Evolutionary conservation across 1,139 yeast species (phyloP).

Genomic region (Sugiyamaella paludigena): DNA sequence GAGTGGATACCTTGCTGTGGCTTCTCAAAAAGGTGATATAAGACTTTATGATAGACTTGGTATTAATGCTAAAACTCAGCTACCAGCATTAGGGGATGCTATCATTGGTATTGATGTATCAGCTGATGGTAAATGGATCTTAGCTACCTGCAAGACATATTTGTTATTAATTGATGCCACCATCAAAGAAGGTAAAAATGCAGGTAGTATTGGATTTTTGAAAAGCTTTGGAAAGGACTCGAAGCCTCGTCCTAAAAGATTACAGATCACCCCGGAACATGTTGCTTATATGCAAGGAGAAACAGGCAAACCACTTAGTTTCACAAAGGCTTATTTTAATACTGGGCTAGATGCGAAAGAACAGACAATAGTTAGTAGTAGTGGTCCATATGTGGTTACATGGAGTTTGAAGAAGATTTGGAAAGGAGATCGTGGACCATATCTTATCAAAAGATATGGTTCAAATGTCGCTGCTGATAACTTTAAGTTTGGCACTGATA

Average conservation of each 20-base stretch:
- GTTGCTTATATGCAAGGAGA: conserved; percentile 58
- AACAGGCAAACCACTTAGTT: conserved; percentile 52
- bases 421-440: conserved; percentile 54
- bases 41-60: conserved; percentile 72
- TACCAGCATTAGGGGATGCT: conserved; percentile 80
- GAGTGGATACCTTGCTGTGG: conserved; percentile 71
- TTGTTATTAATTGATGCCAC: conserved; percentile 64
- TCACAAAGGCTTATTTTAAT: conserved; percentile 76
- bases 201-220: conserved; percentile 62
- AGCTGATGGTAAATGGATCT: conserved; percentile 76
- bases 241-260: conserved; percentile 67
- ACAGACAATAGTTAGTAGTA: conserved; percentile 68
- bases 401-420: conserved; percentile 72
- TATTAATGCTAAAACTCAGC: conserved; percentile 65
- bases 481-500: conserved; percentile 70
- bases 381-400: conserved; percentile 76
- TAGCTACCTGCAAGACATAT: conserved; percentile 75
- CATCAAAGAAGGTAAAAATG: conserved; percentile 59
- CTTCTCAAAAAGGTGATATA: conserved; percentile 71
- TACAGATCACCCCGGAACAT: conserved; percentile 71
- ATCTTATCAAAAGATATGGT: conserved; percentile 61
- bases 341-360: conserved; percentile 62
- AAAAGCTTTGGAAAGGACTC: conserved; percentile 62
- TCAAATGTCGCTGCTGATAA: conserved; percentile 71
- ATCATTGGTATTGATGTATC: conserved; percentile 67